Evolutionary conservation across 176 grass and related monocot genomes (phyloP).

Genomic region (Pontederia crassipes): DNA sequence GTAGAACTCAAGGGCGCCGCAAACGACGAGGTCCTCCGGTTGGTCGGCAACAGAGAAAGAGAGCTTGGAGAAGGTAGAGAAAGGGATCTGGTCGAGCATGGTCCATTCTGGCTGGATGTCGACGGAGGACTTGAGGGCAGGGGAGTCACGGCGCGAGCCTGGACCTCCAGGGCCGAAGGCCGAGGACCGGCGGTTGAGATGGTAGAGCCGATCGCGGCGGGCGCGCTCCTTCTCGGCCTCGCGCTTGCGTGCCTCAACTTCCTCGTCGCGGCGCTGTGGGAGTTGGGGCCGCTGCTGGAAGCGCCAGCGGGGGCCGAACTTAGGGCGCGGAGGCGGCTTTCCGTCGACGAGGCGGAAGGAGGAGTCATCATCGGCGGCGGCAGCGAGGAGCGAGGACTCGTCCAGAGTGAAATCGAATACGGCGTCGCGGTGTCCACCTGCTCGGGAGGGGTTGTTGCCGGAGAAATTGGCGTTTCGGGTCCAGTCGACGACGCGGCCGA

Average conservation of each 20-base stretch:
- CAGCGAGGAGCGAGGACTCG: not conserved
- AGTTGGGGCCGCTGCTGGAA: slow-evolving; percentile 7
- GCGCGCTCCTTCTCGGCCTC: slow-evolving; percentile 10
- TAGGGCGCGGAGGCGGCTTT: slow-evolving; percentile 7
- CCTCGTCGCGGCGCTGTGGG: slow-evolving; percentile 3
- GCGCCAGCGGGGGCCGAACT: slow-evolving; percentile 8
- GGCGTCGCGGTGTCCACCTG: not conserved
- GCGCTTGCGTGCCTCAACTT: not conserved
- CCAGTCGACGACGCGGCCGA: slow-evolving; percentile 6
- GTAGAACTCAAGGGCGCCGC: slow-evolving; percentile 5
- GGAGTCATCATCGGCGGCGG: not conserved
- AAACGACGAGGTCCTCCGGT: slow-evolving; percentile 7
- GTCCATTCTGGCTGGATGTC: slow-evolving; percentile 7
- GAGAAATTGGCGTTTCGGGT: slow-evolving; percentile 2
- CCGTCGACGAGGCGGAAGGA: slow-evolving; percentile 6
- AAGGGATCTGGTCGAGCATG: slow-evolving; percentile 12
- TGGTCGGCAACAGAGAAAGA: not conserved
- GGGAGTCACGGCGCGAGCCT: not conserved
- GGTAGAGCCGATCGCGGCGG: not conserved
- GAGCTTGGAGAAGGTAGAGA: slow-evolving; percentile 13
- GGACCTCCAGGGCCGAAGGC: not conserved
- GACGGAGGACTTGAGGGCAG: slow-evolving; percentile 6
- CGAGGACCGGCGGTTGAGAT: not conserved
- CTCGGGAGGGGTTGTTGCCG: not conserved
- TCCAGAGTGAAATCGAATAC: slow-evolving; percentile 4